phyloP scores from a whole-genome alignment of 2,329 filamentous ascomycete genomes.

The Penicillium decumbens region DNA sequence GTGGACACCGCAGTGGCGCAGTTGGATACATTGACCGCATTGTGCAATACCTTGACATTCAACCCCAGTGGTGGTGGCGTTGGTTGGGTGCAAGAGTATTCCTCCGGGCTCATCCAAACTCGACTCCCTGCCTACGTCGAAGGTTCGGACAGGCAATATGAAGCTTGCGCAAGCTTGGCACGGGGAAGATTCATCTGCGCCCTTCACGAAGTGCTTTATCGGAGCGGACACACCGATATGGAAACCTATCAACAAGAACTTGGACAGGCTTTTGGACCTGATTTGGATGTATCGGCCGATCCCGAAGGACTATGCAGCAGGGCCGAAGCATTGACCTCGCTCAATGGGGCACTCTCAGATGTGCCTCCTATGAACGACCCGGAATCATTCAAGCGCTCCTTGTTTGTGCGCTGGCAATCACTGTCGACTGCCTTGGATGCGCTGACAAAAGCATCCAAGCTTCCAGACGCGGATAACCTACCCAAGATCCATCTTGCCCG shows the following conservation, averaged over 20 bases:
- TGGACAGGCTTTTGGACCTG: conserved; percentile 38
- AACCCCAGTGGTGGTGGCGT: conserved; percentile 42
- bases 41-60: conserved; percentile 48
- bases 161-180: conserved; percentile 53
- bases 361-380: conserved; percentile 25
- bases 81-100: conserved; percentile 56
- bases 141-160: conserved; percentile 44
- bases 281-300: conserved; percentile 41
- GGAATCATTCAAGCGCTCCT: conserved; percentile 29
- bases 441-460: conserved; percentile 50
- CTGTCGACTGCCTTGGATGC: conserved; percentile 49
- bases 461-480: conserved; percentile 48
- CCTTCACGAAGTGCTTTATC: conserved; percentile 55
- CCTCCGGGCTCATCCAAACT: conserved; percentile 49
- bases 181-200: conserved; percentile 55
- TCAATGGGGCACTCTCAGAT: conserved; percentile 48
- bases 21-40: conserved; percentile 51
- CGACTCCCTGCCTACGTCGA: conserved; percentile 53
- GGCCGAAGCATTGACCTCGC: conserved; percentile 54
- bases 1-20: conserved; percentile 65
- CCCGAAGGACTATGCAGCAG: conserved; percentile 51
- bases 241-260: conserved; percentile 50
- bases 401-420: conserved; percentile 49
- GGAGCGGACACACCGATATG: conserved; percentile 47
- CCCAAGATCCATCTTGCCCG: conserved; percentile 52